Conservation (phyloP, 1,139 yeast genomes). For the Yamadazyma sp. region DNA sequence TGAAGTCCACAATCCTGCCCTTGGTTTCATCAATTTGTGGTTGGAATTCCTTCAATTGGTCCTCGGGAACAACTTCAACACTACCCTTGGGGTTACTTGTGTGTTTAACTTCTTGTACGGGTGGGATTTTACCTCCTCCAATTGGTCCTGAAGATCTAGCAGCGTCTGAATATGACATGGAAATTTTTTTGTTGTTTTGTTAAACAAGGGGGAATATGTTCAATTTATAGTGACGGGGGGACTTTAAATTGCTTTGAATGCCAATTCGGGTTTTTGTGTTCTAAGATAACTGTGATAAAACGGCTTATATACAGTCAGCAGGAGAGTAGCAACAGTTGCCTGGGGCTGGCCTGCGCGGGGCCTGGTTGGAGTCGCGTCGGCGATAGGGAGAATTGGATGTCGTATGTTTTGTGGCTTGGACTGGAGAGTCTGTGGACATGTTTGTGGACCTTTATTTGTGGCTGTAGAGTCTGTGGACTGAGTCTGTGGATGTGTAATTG, state of each 20-base stretch:
- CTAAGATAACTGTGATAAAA: not conserved
- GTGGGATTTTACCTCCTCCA: conserved; percentile 25
- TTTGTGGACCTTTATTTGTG: too few species aligned
- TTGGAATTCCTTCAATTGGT: conserved; percentile 30
- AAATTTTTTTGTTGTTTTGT: not conserved
- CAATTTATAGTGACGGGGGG: conserved; percentile 4
- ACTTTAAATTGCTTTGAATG: conserved; percentile 5
- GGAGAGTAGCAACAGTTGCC: not conserved
- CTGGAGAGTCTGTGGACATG: too few species aligned
- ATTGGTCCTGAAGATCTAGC: conserved; percentile 40
- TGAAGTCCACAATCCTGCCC: conserved; percentile 14
- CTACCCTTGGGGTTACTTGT: conserved; percentile 24
- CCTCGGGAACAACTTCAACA: conserved; percentile 28
- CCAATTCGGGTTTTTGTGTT: conserved; percentile 4
- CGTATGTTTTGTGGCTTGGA: too few species aligned
- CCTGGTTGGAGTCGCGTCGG: too few species aligned
- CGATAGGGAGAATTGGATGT: too few species aligned
- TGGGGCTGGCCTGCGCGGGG: not conserved
- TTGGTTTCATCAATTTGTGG: conserved; percentile 21
- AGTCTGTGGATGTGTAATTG: too few species aligned
- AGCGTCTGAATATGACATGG: conserved; percentile 41
- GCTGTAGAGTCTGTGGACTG: too few species aligned
- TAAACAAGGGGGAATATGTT: not conserved
- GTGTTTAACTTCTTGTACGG: conserved; percentile 16
- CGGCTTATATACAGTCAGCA: conserved; percentile 1